Evolutionary conservation across 805 yeast genomes (phyloP), one percentile per base, ranked within the genome.

Genomic region (Maudiozyma serrabonitensis): DNA sequence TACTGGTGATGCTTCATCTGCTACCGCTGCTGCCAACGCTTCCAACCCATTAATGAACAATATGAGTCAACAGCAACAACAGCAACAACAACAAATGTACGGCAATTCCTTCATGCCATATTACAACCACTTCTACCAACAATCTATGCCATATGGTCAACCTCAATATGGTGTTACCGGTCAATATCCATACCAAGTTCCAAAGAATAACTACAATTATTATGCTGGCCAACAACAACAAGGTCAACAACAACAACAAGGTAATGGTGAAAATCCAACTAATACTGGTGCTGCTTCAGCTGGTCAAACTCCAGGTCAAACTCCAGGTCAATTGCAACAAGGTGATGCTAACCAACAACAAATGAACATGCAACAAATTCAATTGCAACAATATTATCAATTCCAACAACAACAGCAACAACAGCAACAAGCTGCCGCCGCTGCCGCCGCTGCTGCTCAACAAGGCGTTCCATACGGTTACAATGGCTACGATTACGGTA

Each of bases 91-190:
- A 46, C 66, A 58, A 51, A 60, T 60, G 41, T 63, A 64, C 41
- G 66, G 66, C 38, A 64, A 62, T 16, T 58, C 64, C 7, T 64
- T 63, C 51, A 62, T 63, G 67, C 69, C 69, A 49, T 62, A 64
- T 48, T 63, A 65, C 46, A 63, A 60, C 39, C 67, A 63, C 50
- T 64, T 61, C 53, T 64, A 66, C 56, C 68, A 63, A 52, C 68
- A 66, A 54, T 59, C 64, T 15, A 62, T 66, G 63, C 68, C 68
- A 48, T 64, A 64, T 47, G 68, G 60, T 40, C 68, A 65, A 53
- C 69, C 69, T 43, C 69, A 65, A 52, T 65, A 65, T 44, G 64
- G 64, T 38, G 56, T 59, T 55, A 64, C 61, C 31, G 66, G 65
- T 47, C 67, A 63, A 54, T 62, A 62, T 46, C 64, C 64, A 47